A percentile compares a stretch with the other conserved stretches of the same genome.
Evolutionary conservation across 78 protist genomes (phyloP).

Genomic region (Carpediemonas membranifera): DNA sequence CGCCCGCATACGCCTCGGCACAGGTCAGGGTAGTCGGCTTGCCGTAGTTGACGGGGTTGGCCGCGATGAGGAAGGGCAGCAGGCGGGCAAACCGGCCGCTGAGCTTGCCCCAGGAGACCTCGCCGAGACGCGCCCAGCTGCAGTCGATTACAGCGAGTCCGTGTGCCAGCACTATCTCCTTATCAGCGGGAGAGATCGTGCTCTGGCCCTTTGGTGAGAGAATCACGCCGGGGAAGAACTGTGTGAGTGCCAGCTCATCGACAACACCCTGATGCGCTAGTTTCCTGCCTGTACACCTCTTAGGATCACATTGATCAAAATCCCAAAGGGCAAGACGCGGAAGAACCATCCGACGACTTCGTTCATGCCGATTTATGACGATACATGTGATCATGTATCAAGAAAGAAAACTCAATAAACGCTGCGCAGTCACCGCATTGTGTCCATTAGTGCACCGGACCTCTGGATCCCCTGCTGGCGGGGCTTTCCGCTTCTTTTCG

Average conservation of each 20-base stretch:
- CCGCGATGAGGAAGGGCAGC: slow-evolving; percentile 85
- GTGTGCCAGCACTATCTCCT: slow-evolving; percentile 33
- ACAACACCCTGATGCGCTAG: slow-evolving; percentile 49
- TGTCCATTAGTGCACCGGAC: too few species aligned
- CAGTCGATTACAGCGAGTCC: slow-evolving; percentile 83
- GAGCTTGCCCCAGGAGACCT: slow-evolving; percentile 55
- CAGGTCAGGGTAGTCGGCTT: slow-evolving; percentile 66
- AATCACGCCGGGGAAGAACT: slow-evolving; percentile 65
- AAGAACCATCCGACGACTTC: too few species aligned
- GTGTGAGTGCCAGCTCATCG: slow-evolving; percentile 25
- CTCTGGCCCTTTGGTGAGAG: slow-evolving; percentile 57
- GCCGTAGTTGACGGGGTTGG: slow-evolving; percentile 93
- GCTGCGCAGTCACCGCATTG: too few species aligned
- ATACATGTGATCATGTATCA: too few species aligned
- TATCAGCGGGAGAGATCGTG: slow-evolving; percentile 60
- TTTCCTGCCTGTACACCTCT: slow-evolving; percentile 70
- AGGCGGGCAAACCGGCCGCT: slow-evolving; percentile 32
- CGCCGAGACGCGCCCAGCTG: slow-evolving; percentile 74
- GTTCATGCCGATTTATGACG: too few species aligned
- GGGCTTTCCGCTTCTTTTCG: too few species aligned
- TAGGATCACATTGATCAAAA: slow-evolving; percentile 76
- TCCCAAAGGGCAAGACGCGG: too few species aligned
- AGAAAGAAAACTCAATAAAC: too few species aligned
- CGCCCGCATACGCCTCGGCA: slow-evolving; percentile 83
- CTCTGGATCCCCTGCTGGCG: too few species aligned